A percentile compares a stretch with the other conserved stretches of the same genome.
Conservation (phyloP, 2,329 filamentous ascomycete species). For the Diaporthe aspalathi region DNA sequence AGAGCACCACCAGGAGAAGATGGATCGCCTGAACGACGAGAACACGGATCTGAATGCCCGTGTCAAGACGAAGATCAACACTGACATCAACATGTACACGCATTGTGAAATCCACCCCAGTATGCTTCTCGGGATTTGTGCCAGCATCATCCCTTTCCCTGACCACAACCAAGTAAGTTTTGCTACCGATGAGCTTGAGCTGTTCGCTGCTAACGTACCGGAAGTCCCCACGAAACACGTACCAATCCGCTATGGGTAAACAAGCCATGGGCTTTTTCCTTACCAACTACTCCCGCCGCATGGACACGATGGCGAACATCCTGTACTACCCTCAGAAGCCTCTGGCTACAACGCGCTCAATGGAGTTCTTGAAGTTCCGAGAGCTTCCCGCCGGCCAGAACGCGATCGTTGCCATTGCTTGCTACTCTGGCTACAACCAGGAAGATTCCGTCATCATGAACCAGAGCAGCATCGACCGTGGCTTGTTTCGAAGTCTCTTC, state of each 20-base stretch:
- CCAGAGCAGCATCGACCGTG: conserved; percentile 97
- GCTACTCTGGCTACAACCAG: conserved; percentile 99
- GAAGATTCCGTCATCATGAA: conserved; percentile 99
- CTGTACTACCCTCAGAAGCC: conserved; percentile 99
- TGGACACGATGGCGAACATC: conserved; percentile 99
- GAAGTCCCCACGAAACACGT: conserved; percentile 96
- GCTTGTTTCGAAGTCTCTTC: conserved; percentile 96
- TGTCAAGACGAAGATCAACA: conserved; percentile 88
- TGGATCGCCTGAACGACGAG: conserved; percentile 72
- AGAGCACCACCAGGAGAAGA: conserved; percentile 76
- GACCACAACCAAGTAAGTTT: conserved; percentile 88
- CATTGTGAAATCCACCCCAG: conserved; percentile 99
- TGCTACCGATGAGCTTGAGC: not conserved
- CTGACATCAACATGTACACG: conserved; percentile 90
- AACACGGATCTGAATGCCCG: conserved; percentile 81
- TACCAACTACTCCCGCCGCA: conserved; percentile 95
- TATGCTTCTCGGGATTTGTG: conserved; percentile 98
- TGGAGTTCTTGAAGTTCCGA: conserved; percentile 99
- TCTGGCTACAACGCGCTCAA: conserved; percentile 92
- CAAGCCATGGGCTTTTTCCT: conserved; percentile 99
- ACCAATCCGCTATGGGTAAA: conserved; percentile 99
- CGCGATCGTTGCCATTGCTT: conserved; percentile 96
- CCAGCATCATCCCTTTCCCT: conserved; percentile 99
- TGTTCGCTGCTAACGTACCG: conserved; percentile 48
- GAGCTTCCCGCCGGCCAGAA: conserved; percentile 97